A percentile compares a stretch with the other conserved stretches of the same genome.
Conservation (phyloP, 139 green algal species). For the Deuterostichococcus epilithicus region DNA sequence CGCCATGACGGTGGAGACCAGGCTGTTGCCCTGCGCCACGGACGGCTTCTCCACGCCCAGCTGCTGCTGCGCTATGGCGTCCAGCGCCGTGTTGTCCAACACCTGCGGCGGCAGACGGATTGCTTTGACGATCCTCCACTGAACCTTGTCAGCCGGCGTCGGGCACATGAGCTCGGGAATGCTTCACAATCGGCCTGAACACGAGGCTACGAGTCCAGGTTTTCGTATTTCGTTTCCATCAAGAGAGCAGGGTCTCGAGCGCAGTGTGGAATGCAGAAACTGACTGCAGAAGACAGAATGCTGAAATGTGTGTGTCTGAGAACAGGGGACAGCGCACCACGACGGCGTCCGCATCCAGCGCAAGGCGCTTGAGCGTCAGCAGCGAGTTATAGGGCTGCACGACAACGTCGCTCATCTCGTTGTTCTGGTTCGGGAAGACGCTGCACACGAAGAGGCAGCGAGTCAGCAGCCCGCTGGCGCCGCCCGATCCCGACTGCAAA, state of each 20-base stretch:
- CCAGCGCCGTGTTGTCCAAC: conserved; percentile 85
- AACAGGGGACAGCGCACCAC: conserved; percentile 40
- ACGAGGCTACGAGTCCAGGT: too few species aligned
- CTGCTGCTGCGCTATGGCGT: conserved; percentile 72
- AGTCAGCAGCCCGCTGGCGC: too few species aligned
- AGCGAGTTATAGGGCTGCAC: conserved; percentile 99
- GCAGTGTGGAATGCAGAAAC: too few species aligned
- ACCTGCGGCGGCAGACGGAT: conserved; percentile 47
- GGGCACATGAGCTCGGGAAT: too few species aligned
- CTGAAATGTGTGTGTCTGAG: conserved; percentile 21
- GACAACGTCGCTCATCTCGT: conserved; percentile 85
- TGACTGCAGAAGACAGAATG: too few species aligned
- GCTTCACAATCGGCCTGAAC: too few species aligned
- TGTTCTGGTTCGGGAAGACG: conserved; percentile 97
- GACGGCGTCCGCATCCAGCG: conserved; percentile 87
- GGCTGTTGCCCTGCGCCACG: conserved; percentile 82
- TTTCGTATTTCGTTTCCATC: too few species aligned
- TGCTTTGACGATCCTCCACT: background rate
- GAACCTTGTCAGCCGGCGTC: background rate
- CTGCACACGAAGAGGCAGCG: conserved; percentile 54
- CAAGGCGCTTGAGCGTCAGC: conserved; percentile 96
- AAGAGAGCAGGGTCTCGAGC: too few species aligned
- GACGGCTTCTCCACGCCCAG: conserved; percentile 62
- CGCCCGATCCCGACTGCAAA: too few species aligned
- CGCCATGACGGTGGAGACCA: conserved; percentile 98